Evolutionary conservation across 2,329 filamentous ascomycete genomes (phyloP), one percentile per base, ranked within the genome.

Genomic region (Juglanconis oblonga): DNA sequence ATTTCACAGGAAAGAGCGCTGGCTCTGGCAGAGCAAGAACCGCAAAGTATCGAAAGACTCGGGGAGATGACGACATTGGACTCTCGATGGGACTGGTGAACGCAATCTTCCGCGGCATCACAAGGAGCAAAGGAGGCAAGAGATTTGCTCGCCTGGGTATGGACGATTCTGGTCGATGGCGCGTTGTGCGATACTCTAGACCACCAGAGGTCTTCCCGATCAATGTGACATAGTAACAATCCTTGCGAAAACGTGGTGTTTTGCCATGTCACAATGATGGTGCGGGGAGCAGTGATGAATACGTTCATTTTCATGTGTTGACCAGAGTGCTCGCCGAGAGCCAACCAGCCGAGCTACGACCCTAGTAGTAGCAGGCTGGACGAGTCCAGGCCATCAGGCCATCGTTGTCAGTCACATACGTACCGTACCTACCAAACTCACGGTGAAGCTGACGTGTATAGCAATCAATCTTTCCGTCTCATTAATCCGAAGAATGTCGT

Each of bases 161-260:
- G 51, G 55, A 58, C 24, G 54, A 52, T 14, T 49, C 51, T 45
- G 54, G 61, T 14, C 55, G 61, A 7, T 63, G 61, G 61, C 54
- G 57, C 24, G 38, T 63, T 14, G 55, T 47, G 33, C 29, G 54
- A 10, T 17, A 17, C 36, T 45, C 35, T 5, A 51, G 36, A 33
- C 29, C 40, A 17, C 14, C 48, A 10, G 35, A 45, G 24, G 36
- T 13, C 9, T 51, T 58, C 17, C 45, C 54, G 3, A 36, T 4
- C 24, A 52, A 62, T 42, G 53, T 42, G n/a, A 31, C 14, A 38
- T 61, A 36, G 38, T 49, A 17, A n/a, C 6, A 31, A n/a, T 9
- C 49, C 4, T 24, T 24, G 17, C 17, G 17, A 24, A 24, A 24
- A 24, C 17, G 17, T 24, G 17, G 17, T 24, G 17, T 24, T 24